phyloP scores from a whole-genome alignment of 139 green algal species.

The Volvox reticuliferus region DNA sequence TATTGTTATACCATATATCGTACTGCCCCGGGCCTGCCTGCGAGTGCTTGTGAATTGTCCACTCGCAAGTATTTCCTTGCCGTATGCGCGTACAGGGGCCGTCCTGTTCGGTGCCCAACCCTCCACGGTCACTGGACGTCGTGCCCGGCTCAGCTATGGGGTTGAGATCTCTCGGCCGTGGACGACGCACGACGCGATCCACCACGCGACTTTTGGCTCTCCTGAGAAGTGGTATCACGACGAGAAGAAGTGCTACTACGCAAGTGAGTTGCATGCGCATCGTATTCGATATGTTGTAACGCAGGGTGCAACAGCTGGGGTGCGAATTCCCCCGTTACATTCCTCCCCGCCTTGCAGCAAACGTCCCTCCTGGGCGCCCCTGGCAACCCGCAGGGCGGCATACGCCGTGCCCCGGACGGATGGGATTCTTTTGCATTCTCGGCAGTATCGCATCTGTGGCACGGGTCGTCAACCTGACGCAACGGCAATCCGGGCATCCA shows the following conservation, averaged over 20 bases:
- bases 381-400: too few species aligned
- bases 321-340: too few species aligned
- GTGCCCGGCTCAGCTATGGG: slow-evolving; percentile 11
- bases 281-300: background rate
- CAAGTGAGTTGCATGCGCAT: background rate
- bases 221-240: background rate
- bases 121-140: background rate
- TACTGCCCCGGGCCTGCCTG: too few species aligned
- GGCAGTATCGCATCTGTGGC: too few species aligned
- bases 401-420: too few species aligned
- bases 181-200: background rate
- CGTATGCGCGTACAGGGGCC: background rate
- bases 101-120: background rate
- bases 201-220: background rate
- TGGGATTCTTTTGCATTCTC: too few species aligned
- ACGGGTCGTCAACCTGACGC: too few species aligned
- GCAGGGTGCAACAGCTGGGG: background rate
- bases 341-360: background rate
- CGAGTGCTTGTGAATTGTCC: too few species aligned
- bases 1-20: background rate
- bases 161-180: background rate
- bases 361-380: too few species aligned
- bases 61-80: too few species aligned
- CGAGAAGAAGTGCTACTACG: background rate
- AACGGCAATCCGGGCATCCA: too few species aligned